phyloP scores from a whole-genome alignment of 176 grass and related monocot species.

The Alopecurus myosuroides region DNA sequence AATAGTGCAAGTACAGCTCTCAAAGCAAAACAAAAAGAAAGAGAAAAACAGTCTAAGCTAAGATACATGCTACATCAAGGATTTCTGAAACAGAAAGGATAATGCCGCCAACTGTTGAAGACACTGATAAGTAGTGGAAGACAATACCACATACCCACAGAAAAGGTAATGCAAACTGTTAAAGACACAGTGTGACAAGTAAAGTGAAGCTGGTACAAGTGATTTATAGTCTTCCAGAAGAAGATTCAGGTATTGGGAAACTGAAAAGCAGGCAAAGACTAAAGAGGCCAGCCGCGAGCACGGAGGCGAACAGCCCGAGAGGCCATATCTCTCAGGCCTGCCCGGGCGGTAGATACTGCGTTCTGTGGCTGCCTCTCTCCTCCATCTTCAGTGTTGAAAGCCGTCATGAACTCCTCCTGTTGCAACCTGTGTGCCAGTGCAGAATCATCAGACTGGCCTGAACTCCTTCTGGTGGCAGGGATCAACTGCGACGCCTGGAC shows the following conservation, averaged over 20 bases:
- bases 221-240: constrained; percentile 2
- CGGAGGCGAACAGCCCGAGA: constrained; percentile 50
- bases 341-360: constrained; percentile 40
- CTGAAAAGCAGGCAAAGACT: constrained; percentile 11
- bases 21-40: too few species aligned
- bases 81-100: constrained; percentile 5
- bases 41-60: too few species aligned
- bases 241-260: background rate
- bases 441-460: constrained; percentile 59
- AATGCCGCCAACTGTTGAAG: background rate
- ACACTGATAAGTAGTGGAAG: background rate
- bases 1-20: too few species aligned
- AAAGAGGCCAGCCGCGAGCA: constrained; percentile 47
- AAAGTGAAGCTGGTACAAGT: background rate
- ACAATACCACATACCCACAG: background rate
- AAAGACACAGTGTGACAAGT: background rate
- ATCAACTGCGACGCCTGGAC: constrained; percentile 41
- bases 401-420: constrained; percentile 75
- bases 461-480: background rate
- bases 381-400: constrained; percentile 34
- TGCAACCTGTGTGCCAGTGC: constrained; percentile 76
- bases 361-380: constrained; percentile 28
- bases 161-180: background rate
- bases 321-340: constrained; percentile 65
- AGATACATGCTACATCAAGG: too few species aligned